phyloP scores from a whole-genome alignment of 1,139 yeast genomes.

The Hansenula lynferdii region DNA sequence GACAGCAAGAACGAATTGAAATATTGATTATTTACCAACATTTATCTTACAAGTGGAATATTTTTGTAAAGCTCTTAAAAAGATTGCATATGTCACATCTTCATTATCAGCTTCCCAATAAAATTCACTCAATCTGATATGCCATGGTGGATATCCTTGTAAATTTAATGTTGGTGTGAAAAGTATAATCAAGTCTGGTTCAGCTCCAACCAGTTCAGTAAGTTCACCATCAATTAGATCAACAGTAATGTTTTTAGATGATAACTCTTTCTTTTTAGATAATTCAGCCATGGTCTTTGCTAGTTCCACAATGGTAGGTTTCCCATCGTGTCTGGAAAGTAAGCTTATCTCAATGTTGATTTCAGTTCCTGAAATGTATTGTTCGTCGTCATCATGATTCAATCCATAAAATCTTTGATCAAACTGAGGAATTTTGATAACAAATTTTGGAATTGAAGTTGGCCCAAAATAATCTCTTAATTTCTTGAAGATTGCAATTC shows the following conservation, averaged over 20 bases:
- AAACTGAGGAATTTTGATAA: slow-evolving; percentile 58
- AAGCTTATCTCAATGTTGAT: slow-evolving; percentile 61
- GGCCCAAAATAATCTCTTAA: slow-evolving; percentile 74
- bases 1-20: too few species aligned
- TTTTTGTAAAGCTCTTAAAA: slow-evolving; percentile 75
- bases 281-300: slow-evolving; percentile 83
- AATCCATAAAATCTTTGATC: slow-evolving; percentile 43
- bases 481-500: slow-evolving; percentile 54
- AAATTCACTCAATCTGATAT: slow-evolving; percentile 81
- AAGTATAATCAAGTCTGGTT: slow-evolving; percentile 82
- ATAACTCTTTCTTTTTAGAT: slow-evolving; percentile 56
- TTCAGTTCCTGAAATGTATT: slow-evolving; percentile 21
- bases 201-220: slow-evolving; percentile 72
- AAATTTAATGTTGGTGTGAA: slow-evolving; percentile 86
- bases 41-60: slow-evolving; percentile 81
- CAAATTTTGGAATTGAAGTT: slow-evolving; percentile 56
- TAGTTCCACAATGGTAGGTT: slow-evolving; percentile 82
- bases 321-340: slow-evolving; percentile 77
- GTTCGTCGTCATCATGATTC: slow-evolving; percentile 28
- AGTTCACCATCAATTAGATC: slow-evolving; percentile 73
- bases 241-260: slow-evolving; percentile 65
- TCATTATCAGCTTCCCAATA: slow-evolving; percentile 87
- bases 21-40: slow-evolving; percentile 69
- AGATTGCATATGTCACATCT: slow-evolving; percentile 78
- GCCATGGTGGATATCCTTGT: slow-evolving; percentile 99